Percentiles rank a stretch among this genome's conserved stretches.
phyloP scores from a whole-genome alignment of 768 basidiomycete species.

The Crassisporium funariophilum region DNA sequence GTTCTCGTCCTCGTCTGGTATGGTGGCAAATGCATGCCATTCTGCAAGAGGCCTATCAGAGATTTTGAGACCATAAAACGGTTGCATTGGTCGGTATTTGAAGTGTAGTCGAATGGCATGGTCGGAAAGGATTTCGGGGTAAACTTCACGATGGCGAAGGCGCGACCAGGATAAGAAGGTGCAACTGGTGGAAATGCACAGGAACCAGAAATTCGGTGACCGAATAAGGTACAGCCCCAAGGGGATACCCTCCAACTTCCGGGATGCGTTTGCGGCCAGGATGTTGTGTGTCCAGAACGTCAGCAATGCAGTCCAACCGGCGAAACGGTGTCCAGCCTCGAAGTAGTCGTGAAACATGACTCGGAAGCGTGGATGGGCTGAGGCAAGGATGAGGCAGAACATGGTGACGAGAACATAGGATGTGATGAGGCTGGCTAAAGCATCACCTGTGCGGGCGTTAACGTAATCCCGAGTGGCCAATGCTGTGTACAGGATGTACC shows the following conservation, averaged over 20 bases:
- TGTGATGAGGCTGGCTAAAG: slow-evolving; percentile 35
- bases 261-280: slow-evolving; percentile 36
- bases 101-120: slow-evolving; percentile 58
- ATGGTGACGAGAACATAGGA: slow-evolving; percentile 48
- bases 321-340: slow-evolving; percentile 55
- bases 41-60: slow-evolving; percentile 45
- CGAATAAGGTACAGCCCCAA: slow-evolving; percentile 45
- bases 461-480: slow-evolving; percentile 41
- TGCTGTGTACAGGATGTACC: slow-evolving; percentile 51
- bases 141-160: slow-evolving; percentile 50
- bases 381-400: slow-evolving; percentile 47
- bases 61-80: slow-evolving; percentile 34
- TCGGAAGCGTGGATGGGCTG: slow-evolving; percentile 52
- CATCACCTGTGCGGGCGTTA: slow-evolving; percentile 23
- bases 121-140: slow-evolving; percentile 51
- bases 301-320: slow-evolving; percentile 53
- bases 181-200: slow-evolving; percentile 34
- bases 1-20: slow-evolving; percentile 35
- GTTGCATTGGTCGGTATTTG: slow-evolving; percentile 44
- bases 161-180: slow-evolving; percentile 55
- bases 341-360: slow-evolving; percentile 52
- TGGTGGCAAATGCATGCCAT: slow-evolving; percentile 54
- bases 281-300: slow-evolving; percentile 51
- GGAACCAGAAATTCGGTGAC: slow-evolving; percentile 51
- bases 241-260: slow-evolving; percentile 30